These are phyloP conservation scores for Cutaneotrichosporon spelunceum DNA, from an alignment of 1,284 basidiomycete genomes.

Conservation along the genomic window DNA sequence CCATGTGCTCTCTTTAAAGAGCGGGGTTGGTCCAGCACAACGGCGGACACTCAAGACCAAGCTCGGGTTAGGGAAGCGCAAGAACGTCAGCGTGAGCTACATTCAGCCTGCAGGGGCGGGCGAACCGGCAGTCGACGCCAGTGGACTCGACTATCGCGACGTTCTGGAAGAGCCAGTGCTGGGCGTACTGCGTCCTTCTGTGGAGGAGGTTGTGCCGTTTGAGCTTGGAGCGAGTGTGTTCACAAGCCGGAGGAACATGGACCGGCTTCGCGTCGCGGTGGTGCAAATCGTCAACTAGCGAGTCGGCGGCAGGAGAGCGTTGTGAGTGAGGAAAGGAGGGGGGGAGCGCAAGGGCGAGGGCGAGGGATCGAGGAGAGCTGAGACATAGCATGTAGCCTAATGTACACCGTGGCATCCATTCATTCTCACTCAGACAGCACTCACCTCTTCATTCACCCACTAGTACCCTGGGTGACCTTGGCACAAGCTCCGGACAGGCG, in stretches of 20 bases:
- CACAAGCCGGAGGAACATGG: background rate
- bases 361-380: background rate
- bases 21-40: background rate
- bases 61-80: background rate
- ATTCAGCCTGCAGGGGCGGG: slow-evolving; percentile 40
- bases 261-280: background rate
- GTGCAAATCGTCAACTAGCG: slow-evolving; percentile 9
- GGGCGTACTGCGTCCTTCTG: slow-evolving; percentile 34
- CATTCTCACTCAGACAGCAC: slow-evolving; percentile 25
- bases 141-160: slow-evolving; percentile 46
- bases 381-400: background rate
- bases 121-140: slow-evolving; percentile 45
- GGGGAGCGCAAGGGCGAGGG: too few relatives aligned
- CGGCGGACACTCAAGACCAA: background rate
- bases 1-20: slow-evolving; percentile 22
- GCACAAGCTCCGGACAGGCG: too few relatives aligned
- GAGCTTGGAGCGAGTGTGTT: slow-evolving; percentile 45
- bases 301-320: background rate
- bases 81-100: slow-evolving; percentile 23
- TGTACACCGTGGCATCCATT: background rate
- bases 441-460: too few relatives aligned
- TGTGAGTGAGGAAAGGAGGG: background rate
- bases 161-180: slow-evolving; percentile 46
- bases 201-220: slow-evolving; percentile 36
- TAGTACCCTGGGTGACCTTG: too few relatives aligned